phyloP scores from a whole-genome alignment of 371 early-diverging fungal genomes.

The Entomophthora muscae region DNA sequence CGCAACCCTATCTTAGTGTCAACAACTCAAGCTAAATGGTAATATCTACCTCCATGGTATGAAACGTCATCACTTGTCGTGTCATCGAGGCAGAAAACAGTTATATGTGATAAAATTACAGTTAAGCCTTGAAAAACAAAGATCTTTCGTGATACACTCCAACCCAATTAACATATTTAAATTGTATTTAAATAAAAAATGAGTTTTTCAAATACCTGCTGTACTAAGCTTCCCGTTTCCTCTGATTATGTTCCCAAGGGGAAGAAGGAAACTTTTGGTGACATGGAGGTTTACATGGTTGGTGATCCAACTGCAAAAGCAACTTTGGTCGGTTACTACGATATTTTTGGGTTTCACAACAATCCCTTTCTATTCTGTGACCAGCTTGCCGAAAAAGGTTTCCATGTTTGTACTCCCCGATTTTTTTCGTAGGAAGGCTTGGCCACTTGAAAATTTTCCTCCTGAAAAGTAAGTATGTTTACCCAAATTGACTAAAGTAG shows the following conservation, averaged over 20 bases:
- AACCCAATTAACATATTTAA: no score
- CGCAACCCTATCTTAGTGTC: no score
- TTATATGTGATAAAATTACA: no score
- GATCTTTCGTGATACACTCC: no score
- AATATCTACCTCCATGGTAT: no score
- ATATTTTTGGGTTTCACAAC: slow-evolving; percentile 25
- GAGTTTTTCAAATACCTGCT: slow-evolving; percentile 36
- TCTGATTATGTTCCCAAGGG: slow-evolving; percentile 34
- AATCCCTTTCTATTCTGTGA: slow-evolving; percentile 46
- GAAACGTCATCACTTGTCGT: no score
- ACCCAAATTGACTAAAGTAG: not conserved
- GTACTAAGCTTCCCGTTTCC: slow-evolving; percentile 36
- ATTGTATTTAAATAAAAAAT: no score
- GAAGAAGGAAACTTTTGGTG: slow-evolving; percentile 20
- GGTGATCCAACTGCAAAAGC: slow-evolving; percentile 25
- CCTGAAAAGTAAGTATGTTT: slow-evolving; percentile 9
- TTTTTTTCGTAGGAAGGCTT: slow-evolving; percentile 31
- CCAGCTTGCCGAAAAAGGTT: slow-evolving; percentile 29
- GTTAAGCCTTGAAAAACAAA: no score
- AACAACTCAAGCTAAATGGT: no score
- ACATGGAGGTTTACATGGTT: slow-evolving; percentile 19
- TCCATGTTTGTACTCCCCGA: slow-evolving; percentile 45
- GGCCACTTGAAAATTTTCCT: slow-evolving; percentile 10
- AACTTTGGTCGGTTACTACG: slow-evolving; percentile 24
- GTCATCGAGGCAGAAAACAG: no score